phyloP scores from a whole-genome alignment of 208 protist genomes.

The Acanthamoeba quina region DNA sequence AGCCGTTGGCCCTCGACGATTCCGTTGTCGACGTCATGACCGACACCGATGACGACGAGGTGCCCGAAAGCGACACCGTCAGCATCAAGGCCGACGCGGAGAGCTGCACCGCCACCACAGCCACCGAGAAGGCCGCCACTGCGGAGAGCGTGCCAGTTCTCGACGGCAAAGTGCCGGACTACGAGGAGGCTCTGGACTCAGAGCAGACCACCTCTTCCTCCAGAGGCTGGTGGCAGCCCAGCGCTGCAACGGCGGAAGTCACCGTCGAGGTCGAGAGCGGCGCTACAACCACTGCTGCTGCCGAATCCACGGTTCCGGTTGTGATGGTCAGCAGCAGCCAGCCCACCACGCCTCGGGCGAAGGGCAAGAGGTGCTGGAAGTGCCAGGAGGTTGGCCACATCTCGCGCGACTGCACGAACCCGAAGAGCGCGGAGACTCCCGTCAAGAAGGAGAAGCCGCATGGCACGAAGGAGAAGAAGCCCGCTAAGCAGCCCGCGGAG shows the following conservation, averaged over 20 bases:
- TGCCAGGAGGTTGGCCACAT: slow-evolving; percentile 30
- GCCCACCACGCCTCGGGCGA: not conserved
- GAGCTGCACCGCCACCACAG: not conserved
- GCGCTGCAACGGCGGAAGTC: not conserved
- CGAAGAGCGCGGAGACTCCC: not conserved
- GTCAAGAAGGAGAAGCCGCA: slow-evolving; percentile 34
- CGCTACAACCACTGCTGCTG: not conserved
- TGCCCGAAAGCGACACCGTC: not conserved
- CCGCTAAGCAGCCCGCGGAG: not conserved
- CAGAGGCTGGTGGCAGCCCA: not conserved
- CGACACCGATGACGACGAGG: slow-evolving; percentile 23
- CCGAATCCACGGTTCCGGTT: not conserved
- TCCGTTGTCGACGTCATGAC: not conserved
- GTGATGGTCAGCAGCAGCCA: not conserved
- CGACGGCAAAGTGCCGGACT: not conserved
- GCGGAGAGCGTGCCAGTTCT: too few relatives aligned
- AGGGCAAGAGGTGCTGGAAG: slow-evolving; percentile 56
- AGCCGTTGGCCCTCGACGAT: not conserved
- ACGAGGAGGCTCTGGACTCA: not conserved
- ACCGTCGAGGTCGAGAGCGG: not conserved
- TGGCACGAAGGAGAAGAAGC: not conserved
- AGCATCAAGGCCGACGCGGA: not conserved
- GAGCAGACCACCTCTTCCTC: not conserved
- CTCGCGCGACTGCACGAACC: slow-evolving; percentile 52
- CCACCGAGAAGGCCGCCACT: not conserved